Percentiles rank a stretch among this genome's conserved stretches.
phyloP scores from a whole-genome alignment of 768 basidiomycete genomes.

The Kwoniella sp. region DNA sequence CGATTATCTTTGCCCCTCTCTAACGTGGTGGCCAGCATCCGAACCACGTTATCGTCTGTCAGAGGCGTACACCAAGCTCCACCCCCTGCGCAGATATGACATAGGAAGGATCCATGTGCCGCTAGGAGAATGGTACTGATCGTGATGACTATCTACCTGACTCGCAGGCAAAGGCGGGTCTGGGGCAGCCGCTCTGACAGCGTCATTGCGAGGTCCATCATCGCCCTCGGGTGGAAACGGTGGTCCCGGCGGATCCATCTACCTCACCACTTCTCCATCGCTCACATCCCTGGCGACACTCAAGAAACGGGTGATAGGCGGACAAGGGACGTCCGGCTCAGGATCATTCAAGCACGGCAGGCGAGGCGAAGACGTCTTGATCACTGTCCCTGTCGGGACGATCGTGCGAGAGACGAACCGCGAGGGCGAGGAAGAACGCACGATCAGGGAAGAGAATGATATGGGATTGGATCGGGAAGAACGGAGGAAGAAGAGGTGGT shows the following conservation, averaged over 20 bases:
- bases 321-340: constrained; percentile 70
- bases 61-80: too few relatives aligned
- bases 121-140: too few relatives aligned
- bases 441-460: constrained; percentile 71
- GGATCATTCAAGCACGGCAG: constrained; percentile 87
- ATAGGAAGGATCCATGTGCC: too few relatives aligned
- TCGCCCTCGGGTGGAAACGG: constrained; percentile 94
- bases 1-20: background rate
- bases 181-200: constrained; percentile 89
- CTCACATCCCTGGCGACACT: constrained; percentile 78
- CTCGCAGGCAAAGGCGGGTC: constrained; percentile 81
- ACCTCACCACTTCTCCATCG: constrained; percentile 74
- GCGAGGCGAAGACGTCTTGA: constrained; percentile 69
- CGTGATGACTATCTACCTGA: too few relatives aligned
- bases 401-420: constrained; percentile 75
- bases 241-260: constrained; percentile 83
- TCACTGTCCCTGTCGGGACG: constrained; percentile 87
- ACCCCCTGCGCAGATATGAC: too few relatives aligned
- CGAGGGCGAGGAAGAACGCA: constrained; percentile 66
- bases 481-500: constrained; percentile 33
- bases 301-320: constrained; percentile 68
- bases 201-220: constrained; percentile 81
- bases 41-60: too few relatives aligned
- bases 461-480: constrained; percentile 66
- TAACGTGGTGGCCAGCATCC: too few relatives aligned